Conservation (phyloP, 495 filamentous ascomycete species). For the Cladorrhinum samala region DNA sequence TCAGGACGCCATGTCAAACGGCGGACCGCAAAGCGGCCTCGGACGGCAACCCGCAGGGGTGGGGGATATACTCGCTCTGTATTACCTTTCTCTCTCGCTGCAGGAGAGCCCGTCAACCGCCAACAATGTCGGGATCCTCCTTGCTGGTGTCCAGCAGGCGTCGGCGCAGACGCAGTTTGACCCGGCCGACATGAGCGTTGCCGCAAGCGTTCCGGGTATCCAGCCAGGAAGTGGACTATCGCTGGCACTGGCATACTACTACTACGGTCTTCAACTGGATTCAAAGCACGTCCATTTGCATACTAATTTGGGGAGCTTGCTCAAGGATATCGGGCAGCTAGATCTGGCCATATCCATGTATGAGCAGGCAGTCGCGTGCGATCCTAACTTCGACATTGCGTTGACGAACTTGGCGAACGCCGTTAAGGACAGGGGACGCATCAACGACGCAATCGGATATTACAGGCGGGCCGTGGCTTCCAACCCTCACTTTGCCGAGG, state of each 20-base stretch:
- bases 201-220: conserved; percentile 67
- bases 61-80: conserved; percentile 88
- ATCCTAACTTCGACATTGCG: conserved; percentile 91
- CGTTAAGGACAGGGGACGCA: conserved; percentile 91
- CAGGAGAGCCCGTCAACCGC: conserved; percentile 96
- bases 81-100: conserved; percentile 91
- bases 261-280: conserved; percentile 85
- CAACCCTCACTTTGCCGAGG: conserved; percentile 95
- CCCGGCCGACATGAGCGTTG: conserved; percentile 21
- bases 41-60: conserved; percentile 64
- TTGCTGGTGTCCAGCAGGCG: conserved; percentile 87
- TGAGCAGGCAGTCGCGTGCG: conserved; percentile 85
- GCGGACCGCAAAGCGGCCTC: conserved; percentile 52
- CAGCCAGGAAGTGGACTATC: conserved; percentile 80
- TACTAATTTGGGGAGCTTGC: conserved; percentile 89
- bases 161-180: conserved; percentile 40
- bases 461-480: conserved; percentile 85
- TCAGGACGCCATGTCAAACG: conserved; percentile 93
- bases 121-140: conserved; percentile 95
- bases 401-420: conserved; percentile 96
- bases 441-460: conserved; percentile 86
- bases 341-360: conserved; percentile 94
- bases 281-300: conserved; percentile 93
- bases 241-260: conserved; percentile 87
- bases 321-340: conserved; percentile 95